Conservation (phyloP, 306 rosid genomes). For the Glycyrrhiza uralensis region DNA sequence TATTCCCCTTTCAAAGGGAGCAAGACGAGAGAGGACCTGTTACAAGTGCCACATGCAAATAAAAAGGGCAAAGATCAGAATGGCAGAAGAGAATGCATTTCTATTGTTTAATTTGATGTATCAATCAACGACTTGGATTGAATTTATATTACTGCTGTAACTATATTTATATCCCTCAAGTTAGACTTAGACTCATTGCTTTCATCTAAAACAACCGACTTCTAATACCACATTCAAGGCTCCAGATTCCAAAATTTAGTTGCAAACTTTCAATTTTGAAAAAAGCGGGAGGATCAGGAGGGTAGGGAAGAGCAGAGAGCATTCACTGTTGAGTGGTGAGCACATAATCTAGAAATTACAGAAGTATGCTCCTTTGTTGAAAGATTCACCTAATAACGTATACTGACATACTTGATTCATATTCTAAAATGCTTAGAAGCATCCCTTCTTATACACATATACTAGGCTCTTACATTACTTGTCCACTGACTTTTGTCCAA, state of each 20-base stretch:
- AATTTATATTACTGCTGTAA: background rate
- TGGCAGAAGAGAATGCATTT: background rate
- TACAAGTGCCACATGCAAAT: constrained; percentile 24
- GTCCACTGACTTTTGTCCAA: too few relatives aligned
- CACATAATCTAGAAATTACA: too few relatives aligned
- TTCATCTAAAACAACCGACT: background rate
- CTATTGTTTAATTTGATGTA: background rate
- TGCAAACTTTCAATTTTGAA: too few relatives aligned
- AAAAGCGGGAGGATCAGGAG: too few relatives aligned
- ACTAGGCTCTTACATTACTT: too few relatives aligned
- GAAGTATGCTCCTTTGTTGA: too few relatives aligned
- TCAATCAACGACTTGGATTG: background rate
- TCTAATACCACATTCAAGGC: background rate
- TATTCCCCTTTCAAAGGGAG: constrained; percentile 94
- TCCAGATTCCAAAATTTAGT: background rate
- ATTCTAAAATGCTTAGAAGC: too few relatives aligned
- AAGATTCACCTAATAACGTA: too few relatives aligned
- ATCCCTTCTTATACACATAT: too few relatives aligned
- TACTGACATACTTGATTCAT: too few relatives aligned
- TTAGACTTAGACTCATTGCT: background rate
- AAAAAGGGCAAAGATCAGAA: constrained; percentile 5
- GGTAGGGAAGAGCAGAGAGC: too few relatives aligned
- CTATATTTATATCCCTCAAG: background rate
- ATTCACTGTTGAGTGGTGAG: too few relatives aligned
- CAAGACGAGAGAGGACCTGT: constrained; percentile 82